Evolutionary conservation across 306 rosid species (phyloP), one percentile per base, ranked within the genome.

Genomic region (Styphnolobium japonicum): DNA sequence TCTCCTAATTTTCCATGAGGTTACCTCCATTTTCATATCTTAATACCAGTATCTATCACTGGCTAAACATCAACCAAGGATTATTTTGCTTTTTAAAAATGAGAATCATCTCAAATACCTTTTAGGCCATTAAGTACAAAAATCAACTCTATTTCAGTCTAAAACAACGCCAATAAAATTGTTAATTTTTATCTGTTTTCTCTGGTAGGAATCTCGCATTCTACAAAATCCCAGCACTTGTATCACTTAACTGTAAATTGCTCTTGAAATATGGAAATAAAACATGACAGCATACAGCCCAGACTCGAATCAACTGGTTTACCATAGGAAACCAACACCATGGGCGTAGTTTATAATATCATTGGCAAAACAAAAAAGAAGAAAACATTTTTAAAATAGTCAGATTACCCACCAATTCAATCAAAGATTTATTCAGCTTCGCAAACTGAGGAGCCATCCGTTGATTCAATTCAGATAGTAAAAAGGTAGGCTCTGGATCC

Each of bases 401-500:
- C 15, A 71, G 48, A 34, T 57, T 56, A 84, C 90, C 71, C 79
- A 86, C 89, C 90, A 88, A 81, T 55, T 94, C 97, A 88, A 93
- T 91, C 83, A 92, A 86, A 83, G 90, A 40, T 86, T 94, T 94
- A 73, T 94, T 94, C 80, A 94, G 84, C 93, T 91, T 92, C 37
- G 95, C 87, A 88, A 86, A 92, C 55, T 91, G 91, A 73, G 98
- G 92, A 87, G 88, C 94, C 98, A 95, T 95, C 46, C 72, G 81
- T 82, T 87, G 87, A 84, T 92, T 92, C 86, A 94, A 65, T 88
- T 90, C 97, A 49, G 97, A 88, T 69, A 95, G 80, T 85, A 92
- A 81, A 76, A 71, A 73, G 73, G 15, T 87, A 29, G 97, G 92
- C 79, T 95, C 97, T 10, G 95, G 95, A 85, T 87, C 86, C 90